phyloP scores from a whole-genome alignment of 2,329 filamentous ascomycete species.

The Periconia macrospinosa region DNA sequence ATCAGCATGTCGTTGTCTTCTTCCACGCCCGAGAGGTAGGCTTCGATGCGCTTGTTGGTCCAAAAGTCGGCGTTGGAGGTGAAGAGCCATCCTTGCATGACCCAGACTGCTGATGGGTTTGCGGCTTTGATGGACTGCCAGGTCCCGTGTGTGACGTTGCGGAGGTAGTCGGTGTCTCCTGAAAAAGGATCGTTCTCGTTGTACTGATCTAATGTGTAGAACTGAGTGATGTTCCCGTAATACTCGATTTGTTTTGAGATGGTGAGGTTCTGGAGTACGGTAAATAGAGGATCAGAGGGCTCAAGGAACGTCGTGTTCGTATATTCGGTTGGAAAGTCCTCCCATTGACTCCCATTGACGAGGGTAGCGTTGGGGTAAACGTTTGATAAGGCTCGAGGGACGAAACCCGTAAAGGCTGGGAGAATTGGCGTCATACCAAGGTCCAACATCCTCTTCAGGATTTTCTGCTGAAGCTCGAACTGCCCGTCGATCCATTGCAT shows the following conservation, averaged over 20 bases:
- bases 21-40: conserved; percentile 53
- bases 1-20: conserved; percentile 52
- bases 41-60: conserved; percentile 50
- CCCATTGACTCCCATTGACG: conserved; percentile 50
- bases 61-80: conserved; percentile 49
- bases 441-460: conserved; percentile 54
- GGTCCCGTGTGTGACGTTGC: conserved; percentile 48
- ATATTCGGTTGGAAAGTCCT: conserved; percentile 45
- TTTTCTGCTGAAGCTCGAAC: conserved; percentile 53
- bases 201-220: conserved; percentile 58
- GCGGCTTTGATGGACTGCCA: conserved; percentile 53
- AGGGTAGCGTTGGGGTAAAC: conserved; percentile 49
- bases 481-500: conserved; percentile 52
- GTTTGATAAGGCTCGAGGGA: conserved; percentile 47
- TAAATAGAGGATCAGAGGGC: conserved; percentile 49
- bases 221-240: conserved; percentile 53
- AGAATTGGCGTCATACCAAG: conserved; percentile 57
- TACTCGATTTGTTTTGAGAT: conserved; percentile 50
- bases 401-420: conserved; percentile 56
- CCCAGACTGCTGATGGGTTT: conserved; percentile 54
- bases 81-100: conserved; percentile 59
- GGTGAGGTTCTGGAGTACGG: conserved; percentile 50
- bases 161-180: conserved; percentile 49
- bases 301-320: conserved; percentile 54
- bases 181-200: conserved; percentile 56